phyloP scores from a whole-genome alignment of 306 rosid species.

The Quercus robur region DNA sequence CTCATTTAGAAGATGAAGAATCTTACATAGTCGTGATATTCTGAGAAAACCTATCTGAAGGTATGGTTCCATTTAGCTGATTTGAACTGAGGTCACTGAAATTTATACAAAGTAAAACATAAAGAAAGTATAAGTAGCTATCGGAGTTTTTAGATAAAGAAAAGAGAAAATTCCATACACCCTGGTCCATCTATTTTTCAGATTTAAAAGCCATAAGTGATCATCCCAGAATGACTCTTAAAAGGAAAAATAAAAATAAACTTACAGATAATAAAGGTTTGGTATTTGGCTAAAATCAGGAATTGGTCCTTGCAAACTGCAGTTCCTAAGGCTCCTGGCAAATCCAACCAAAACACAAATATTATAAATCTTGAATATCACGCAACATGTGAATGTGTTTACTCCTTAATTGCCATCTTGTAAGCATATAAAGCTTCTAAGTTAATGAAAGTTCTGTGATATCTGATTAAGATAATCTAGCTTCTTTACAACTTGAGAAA shows the following conservation, averaged over 20 bases:
- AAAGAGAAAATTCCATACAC: constrained; percentile 2
- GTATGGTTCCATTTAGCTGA: constrained; percentile 68
- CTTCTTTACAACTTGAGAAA: too few relatives aligned
- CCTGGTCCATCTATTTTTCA: constrained; percentile 8
- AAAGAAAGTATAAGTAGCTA: constrained; percentile 6
- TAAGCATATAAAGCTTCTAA: too few relatives aligned
- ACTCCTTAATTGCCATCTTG: too few relatives aligned
- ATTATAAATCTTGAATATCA: not conserved
- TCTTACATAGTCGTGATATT: constrained; percentile 85
- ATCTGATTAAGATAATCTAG: too few relatives aligned
- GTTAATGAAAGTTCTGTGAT: too few relatives aligned
- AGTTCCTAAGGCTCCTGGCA: constrained; percentile 85
- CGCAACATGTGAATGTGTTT: not conserved
- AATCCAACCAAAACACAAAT: constrained; percentile 24
- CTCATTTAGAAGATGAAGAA: constrained; percentile 27
- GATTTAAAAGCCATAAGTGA: constrained; percentile 5
- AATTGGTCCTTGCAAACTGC: constrained; percentile 75
- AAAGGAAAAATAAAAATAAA: constrained; percentile 23
- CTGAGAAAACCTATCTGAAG: constrained; percentile 47
- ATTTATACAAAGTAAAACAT: constrained; percentile 25
- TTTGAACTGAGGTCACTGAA: constrained; percentile 84
- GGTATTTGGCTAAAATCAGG: constrained; percentile 77
- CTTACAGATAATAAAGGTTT: constrained; percentile 65
- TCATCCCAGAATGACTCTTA: not conserved
- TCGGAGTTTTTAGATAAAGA: not conserved